Evolutionary conservation across 1,284 basidiomycete species (phyloP), one percentile per base, ranked within the genome.

Genomic region (Microbotryum scabiosae): DNA sequence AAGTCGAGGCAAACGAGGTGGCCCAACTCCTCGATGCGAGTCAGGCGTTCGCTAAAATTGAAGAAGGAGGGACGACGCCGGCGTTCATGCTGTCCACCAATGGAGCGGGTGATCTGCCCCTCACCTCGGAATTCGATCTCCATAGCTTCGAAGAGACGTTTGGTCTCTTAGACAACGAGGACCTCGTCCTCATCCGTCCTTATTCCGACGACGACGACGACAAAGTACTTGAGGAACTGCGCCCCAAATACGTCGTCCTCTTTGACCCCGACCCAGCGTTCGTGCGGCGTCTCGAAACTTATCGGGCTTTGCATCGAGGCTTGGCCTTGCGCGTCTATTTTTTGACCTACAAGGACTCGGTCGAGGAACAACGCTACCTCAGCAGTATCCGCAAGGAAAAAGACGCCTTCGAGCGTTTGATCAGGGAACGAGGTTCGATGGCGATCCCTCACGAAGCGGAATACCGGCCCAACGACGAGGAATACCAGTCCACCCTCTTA

Each of bases 121-220:
- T 41, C 36, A 41, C 36, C 10, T 41, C 36, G 36, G 14, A 41
- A 5, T 18, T 41, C 16, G 36, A 41, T 18, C 36, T 41, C 10
- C 3, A 18, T 41, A 10, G 36, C 4, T 41, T 41, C 14, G 36
- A 41, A 0, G 36, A 41, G 16, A 41, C 36, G 4, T 98, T 90
- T 68, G 93, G 93, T 0, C 75, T 98, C 16, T 75, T 97, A 26
- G 76, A 81, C 3, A 84, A 88, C 0, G 84, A 88, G 67, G 84
- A 94, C 67, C 85, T 87, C 0, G 85, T 97, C 18, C 77, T 97
- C 21, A 83, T 98, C 28, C 83, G 92, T 1, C 82, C 89, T 0
- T 98, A 94, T 72, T 85, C 87, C 0, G 92, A 92, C 51, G 94
- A 97, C 70, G 84, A 87, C 6, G 94, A 99, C 71, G 94, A 98